Evolutionary conservation across 148 eudicot species (phyloP), one percentile per base, ranked within the genome.

Genomic region (Cornus kousa): DNA sequence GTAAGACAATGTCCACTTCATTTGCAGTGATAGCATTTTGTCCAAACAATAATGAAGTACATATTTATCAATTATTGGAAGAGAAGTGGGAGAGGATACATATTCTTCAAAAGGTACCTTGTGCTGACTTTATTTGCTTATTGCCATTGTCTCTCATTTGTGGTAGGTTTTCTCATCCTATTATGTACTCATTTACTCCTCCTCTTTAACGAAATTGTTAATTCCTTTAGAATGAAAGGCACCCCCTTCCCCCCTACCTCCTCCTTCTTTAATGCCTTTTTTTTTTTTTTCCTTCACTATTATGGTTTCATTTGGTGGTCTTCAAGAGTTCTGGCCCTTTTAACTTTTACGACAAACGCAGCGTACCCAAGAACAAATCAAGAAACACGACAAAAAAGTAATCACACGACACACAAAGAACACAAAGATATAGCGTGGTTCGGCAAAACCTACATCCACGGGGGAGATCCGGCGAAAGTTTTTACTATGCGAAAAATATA

Each of bases 21-120:
- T 70, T 84, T 80, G 83, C 81, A 95, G 99, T 93, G 99, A 85
- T 93, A 85, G 97, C 99, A 57, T 72, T 93, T 77, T 95, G 97
- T 87, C 99, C 99, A 55, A 95, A 91, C 77, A 95, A 82, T 80
- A 89, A 83, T 83, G 99, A 95, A 88, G 99, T 95, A 68, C 97
- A 93, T 83, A 93, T 95, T 19, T 90, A 95, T 77, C 84, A 79
- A 76, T 50, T 84, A 57, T 80, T 86, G 62, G 92, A 89, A 33
- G 95, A 89, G 50, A 95, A 89, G 79, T 93, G 99, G 99, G 99
- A 93, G 81, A 95, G 85, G 85, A 64, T 90, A 80, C 93, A 92
- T 85, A 88, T 93, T 82, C 97, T 95, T 83, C 92, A 89, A 78
- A 95, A 95, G 97, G 99, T 88, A 76, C 53, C 71, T 33, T 81